A percentile compares a stretch with the other conserved stretches of the same genome.
These are phyloP conservation scores for Corylus heterophylla DNA, from an alignment of 306 rosid genomes.

Conservation along the genomic window DNA sequence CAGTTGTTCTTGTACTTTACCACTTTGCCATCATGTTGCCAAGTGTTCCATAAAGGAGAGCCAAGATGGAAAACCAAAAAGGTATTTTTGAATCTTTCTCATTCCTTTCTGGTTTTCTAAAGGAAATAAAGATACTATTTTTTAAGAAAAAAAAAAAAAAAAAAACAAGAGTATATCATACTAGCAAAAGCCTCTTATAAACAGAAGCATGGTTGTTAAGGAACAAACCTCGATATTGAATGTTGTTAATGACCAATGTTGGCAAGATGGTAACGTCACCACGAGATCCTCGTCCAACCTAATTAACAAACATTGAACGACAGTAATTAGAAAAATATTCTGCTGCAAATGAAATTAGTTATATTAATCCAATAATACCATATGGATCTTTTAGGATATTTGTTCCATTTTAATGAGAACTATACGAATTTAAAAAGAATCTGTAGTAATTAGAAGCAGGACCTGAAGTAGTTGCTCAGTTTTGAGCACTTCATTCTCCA, in stretches of 20 bases:
- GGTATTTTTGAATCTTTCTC: not conserved
- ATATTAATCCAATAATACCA: not conserved
- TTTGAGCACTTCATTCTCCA: constrained; percentile 76
- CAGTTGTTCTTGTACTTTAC: not conserved
- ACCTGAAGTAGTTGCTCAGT: constrained; percentile 86
- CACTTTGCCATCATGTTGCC: not conserved
- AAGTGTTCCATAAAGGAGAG: not conserved
- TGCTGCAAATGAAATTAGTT: not conserved
- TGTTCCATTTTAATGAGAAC: constrained; percentile 3
- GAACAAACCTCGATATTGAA: constrained; percentile 86
- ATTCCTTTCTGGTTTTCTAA: not conserved
- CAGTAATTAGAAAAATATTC: not conserved
- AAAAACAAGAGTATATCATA: not conserved
- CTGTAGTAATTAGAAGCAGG: constrained; percentile 3
- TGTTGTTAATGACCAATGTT: constrained; percentile 75
- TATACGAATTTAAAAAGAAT: constrained; percentile 1
- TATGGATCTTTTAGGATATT: not conserved
- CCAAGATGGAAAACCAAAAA: not conserved
- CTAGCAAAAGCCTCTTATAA: not conserved
- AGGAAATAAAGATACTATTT: not conserved
- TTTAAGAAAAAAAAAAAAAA: not conserved
- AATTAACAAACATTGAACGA: constrained; percentile 20
- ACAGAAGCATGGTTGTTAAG: constrained; percentile 7
- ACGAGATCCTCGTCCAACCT: constrained; percentile 90
- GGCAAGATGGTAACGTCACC: constrained; percentile 99